Evolutionary conservation across 371 early-diverging fungal species (phyloP).

Genomic region (Mucor lusitanicus): DNA sequence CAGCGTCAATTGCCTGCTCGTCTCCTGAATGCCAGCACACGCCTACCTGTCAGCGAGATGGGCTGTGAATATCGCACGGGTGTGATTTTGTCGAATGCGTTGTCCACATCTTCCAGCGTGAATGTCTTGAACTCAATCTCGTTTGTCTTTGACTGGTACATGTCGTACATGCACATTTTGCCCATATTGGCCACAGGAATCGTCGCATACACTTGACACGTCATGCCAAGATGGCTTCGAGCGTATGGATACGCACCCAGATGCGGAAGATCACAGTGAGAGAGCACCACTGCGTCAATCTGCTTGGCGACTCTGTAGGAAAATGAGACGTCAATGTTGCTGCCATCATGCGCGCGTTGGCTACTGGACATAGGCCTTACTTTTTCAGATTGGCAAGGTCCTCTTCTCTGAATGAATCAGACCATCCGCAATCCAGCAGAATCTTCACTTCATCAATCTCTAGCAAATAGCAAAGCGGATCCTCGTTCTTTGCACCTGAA

Average conservation of each 20-base stretch:
- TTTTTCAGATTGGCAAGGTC: slow-evolving; percentile 69
- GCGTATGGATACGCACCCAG: slow-evolving; percentile 93
- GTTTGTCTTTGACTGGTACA: slow-evolving; percentile 71
- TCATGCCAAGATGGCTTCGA: slow-evolving; percentile 73
- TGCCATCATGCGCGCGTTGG: neutral
- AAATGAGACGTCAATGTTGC: neutral
- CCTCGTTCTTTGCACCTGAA: slow-evolving; percentile 82
- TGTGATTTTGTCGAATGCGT: slow-evolving; percentile 83
- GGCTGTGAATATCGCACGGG: slow-evolving; percentile 94
- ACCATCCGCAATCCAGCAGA: slow-evolving; percentile 94
- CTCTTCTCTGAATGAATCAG: slow-evolving; percentile 69
- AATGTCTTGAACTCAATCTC: slow-evolving; percentile 74
- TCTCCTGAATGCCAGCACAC: neutral
- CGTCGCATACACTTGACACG: slow-evolving; percentile 92
- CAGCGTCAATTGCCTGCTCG: neutral
- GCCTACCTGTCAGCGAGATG: slow-evolving; percentile 50
- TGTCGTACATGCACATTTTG: slow-evolving; percentile 80
- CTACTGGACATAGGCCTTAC: no score
- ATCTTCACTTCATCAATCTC: slow-evolving; percentile 90
- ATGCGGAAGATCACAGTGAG: slow-evolving; percentile 88
- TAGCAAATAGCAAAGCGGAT: slow-evolving; percentile 86
- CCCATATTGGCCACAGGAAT: slow-evolving; percentile 96
- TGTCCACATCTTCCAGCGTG: slow-evolving; percentile 74
- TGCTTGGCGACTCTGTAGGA: slow-evolving; percentile 75
- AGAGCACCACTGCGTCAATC: slow-evolving; percentile 93